These are phyloP conservation scores for Daucus carota DNA, from an alignment of 129 eudicot species.

Conservation along the genomic window DH1_v3.0 NC_030385.2:33809501-33810000, in stretches of 20 bases:
- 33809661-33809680: conserved; percentile 37
- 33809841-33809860: conserved; percentile 77
- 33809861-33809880: conserved; percentile 75
- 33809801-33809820: conserved; percentile 38
- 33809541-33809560: conserved; percentile 62
- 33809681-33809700: conserved; percentile 62
- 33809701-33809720: conserved; percentile 23
- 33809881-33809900: too few relatives aligned
- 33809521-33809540: conserved; percentile 74
- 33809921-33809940: too few relatives aligned
- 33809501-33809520: conserved; percentile 78
- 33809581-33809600: conserved; percentile 40
- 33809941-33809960: too few relatives aligned
- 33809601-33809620: conserved; percentile 87
- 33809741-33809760: conserved; percentile 28
- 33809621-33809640: conserved; percentile 43
- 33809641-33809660: conserved; percentile 36
- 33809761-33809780: conserved; percentile 67
- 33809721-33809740: conserved; percentile 16
- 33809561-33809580: conserved; percentile 50
- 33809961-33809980: too few relatives aligned
- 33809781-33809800: conserved; percentile 50
- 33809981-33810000: too few relatives aligned
- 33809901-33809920: too few relatives aligned
- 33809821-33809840: conserved; percentile 36